phyloP scores from a whole-genome alignment of 164 flowering plant species.

The Vitis vinifera region DNA sequence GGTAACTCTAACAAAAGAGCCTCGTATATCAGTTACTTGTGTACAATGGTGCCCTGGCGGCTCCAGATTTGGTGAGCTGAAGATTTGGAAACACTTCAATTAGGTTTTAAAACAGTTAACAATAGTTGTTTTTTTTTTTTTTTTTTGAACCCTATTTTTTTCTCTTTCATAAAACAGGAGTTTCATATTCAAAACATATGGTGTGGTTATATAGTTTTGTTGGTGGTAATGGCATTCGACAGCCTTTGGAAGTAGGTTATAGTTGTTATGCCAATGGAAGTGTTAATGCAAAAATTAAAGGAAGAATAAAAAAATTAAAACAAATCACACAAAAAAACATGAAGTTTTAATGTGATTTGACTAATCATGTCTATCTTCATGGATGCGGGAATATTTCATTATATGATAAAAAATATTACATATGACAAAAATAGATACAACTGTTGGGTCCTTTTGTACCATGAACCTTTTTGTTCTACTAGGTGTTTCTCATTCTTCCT shows the following conservation, averaged over 20 bases:
- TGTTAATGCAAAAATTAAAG: too few species aligned
- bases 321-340: too few species aligned
- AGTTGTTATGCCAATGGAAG: not conserved
- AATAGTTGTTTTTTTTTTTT: too few species aligned
- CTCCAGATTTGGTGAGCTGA: constrained; percentile 24
- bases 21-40: constrained; percentile 22
- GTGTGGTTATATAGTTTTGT: constrained; percentile 19
- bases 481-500: too few species aligned
- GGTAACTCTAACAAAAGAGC: constrained; percentile 19
- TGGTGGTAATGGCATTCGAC: constrained; percentile 15
- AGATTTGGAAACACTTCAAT: too few species aligned
- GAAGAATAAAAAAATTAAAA: too few species aligned
- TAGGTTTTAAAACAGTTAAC: not conserved
- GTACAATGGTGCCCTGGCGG: constrained; percentile 30
- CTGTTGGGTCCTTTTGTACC: too few species aligned
- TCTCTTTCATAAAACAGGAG: constrained; percentile 17
- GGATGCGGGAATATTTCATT: too few species aligned
- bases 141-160: not conserved
- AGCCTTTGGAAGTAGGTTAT: constrained; percentile 22
- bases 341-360: too few species aligned
- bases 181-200: constrained; percentile 25
- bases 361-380: not conserved
- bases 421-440: too few species aligned
- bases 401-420: too few species aligned
- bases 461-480: too few species aligned